Evolutionary conservation across 495 filamentous ascomycete species (phyloP).

Genomic region (Copromyces sp.): DNA sequence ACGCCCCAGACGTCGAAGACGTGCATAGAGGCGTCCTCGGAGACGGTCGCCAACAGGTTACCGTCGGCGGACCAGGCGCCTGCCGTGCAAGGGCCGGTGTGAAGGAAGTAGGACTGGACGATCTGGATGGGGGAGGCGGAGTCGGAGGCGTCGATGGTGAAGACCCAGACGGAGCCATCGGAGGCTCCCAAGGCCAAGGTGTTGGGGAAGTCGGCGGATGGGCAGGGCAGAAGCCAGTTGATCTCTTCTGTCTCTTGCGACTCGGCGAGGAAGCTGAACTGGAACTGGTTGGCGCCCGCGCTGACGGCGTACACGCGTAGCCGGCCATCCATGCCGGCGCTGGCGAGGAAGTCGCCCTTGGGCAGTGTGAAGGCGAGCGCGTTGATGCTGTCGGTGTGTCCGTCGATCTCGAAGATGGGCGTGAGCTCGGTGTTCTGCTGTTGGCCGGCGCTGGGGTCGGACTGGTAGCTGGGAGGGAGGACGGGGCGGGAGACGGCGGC

Average conservation of each 20-base stretch:
- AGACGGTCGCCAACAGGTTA: constrained; percentile 77
- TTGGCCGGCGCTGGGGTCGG: constrained; percentile 54
- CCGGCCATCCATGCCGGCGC: constrained; percentile 75
- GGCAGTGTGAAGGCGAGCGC: constrained; percentile 75
- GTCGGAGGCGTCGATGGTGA: constrained; percentile 62
- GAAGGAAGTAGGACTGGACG: constrained; percentile 81
- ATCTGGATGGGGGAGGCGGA: constrained; percentile 53
- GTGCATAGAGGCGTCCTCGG: constrained; percentile 79
- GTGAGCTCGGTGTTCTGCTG: constrained; percentile 42
- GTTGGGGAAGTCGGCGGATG: constrained; percentile 57
- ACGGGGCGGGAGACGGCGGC: constrained; percentile 42
- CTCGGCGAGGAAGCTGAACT: constrained; percentile 63
- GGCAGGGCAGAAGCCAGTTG: constrained; percentile 79
- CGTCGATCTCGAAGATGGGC: constrained; percentile 59
- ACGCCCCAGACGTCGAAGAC: constrained; percentile 89
- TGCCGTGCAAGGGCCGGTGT: constrained; percentile 78
- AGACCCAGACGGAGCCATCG: constrained; percentile 95
- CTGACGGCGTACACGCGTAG: constrained; percentile 57
- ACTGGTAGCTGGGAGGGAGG: constrained; percentile 53
- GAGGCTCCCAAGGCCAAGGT: constrained; percentile 81
- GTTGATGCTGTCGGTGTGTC: constrained; percentile 87
- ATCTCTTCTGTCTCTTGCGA: constrained; percentile 82
- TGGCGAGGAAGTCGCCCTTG: constrained; percentile 71
- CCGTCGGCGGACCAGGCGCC: constrained; percentile 88
- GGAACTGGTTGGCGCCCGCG: constrained; percentile 57